These are phyloP conservation scores for Tylopilus sp. DNA, from an alignment of 768 basidiomycete species.

Conservation along the genomic window DNA sequence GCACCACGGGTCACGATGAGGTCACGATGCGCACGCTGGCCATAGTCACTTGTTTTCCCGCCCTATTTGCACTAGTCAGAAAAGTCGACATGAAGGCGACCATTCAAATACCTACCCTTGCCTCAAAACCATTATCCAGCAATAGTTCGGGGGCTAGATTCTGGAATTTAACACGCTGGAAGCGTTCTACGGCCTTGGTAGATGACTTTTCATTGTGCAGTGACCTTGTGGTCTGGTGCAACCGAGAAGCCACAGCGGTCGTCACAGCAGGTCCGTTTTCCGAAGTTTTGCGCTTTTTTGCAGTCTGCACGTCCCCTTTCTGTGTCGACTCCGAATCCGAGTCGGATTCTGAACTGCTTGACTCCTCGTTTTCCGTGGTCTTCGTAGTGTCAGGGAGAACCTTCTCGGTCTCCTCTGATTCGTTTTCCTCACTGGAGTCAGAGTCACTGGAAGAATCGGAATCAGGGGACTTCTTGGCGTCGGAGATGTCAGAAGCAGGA, in stretches of 20 bases:
- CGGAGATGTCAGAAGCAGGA: slow-evolving; percentile 13
- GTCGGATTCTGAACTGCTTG: slow-evolving; percentile 10
- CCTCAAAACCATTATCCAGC: slow-evolving; percentile 75
- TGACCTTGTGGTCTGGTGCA: background rate
- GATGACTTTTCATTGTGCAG: slow-evolving; percentile 19
- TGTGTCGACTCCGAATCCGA: background rate
- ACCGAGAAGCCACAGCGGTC: slow-evolving; percentile 37
- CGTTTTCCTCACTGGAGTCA: slow-evolving; percentile 14
- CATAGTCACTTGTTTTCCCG: slow-evolving; percentile 76
- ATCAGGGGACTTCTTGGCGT: slow-evolving; percentile 14
- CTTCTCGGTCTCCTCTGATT: background rate
- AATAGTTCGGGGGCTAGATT: slow-evolving; percentile 40
- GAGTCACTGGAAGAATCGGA: slow-evolving; percentile 14
- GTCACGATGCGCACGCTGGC: slow-evolving; percentile 78
- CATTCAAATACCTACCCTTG: slow-evolving; percentile 54
- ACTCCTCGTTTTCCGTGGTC: background rate
- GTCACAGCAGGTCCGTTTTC: slow-evolving; percentile 47
- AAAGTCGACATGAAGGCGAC: background rate
- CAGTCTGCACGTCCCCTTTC: slow-evolving; percentile 28
- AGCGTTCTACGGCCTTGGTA: slow-evolving; percentile 57
- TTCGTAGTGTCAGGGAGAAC: background rate
- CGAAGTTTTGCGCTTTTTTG: slow-evolving; percentile 62
- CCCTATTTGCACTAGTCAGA: slow-evolving; percentile 38
- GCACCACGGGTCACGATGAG: slow-evolving; percentile 91
- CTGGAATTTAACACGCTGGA: slow-evolving; percentile 74